Evolutionary conservation across 257 asterid species (phyloP).

Genomic region (Fraxinus anomala): DNA sequence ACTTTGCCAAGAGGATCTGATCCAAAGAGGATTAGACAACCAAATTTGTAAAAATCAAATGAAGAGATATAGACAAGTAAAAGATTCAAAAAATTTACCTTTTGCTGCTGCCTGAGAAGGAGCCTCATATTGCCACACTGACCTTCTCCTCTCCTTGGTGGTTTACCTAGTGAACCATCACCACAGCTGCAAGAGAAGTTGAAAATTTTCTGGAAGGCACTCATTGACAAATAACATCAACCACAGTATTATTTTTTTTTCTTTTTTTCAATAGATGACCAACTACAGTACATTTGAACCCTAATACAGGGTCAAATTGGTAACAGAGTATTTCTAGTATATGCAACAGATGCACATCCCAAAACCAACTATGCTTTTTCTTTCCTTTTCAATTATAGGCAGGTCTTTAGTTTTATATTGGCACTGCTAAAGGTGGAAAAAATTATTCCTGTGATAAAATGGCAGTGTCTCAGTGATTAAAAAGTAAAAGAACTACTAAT

Average conservation of each 20-base stretch:
- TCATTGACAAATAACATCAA: neutral
- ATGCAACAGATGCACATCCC: neutral
- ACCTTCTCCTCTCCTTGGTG: slow-evolving; percentile 82
- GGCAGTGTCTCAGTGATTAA: neutral
- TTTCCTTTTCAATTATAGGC: too few species aligned
- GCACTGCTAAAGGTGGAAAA: neutral
- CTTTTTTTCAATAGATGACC: neutral
- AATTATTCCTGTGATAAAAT: neutral
- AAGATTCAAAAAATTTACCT: slow-evolving; percentile 48
- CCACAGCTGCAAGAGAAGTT: slow-evolving; percentile 65
- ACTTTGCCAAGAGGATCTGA: slow-evolving; percentile 79
- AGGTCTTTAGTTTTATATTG: neutral
- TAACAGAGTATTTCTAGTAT: neutral
- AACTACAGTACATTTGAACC: neutral
- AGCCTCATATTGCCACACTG: slow-evolving; percentile 96
- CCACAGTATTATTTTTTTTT: neutral
- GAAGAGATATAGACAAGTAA: slow-evolving; percentile 19
- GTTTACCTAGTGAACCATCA: slow-evolving; percentile 76
- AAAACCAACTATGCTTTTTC: neutral
- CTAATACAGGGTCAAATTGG: neutral
- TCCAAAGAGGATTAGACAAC: neutral
- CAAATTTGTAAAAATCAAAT: neutral
- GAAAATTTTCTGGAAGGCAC: slow-evolving; percentile 9
- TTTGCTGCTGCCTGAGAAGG: slow-evolving; percentile 87
- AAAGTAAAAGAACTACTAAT: neutral